Conservation (phyloP, 257 asterid species). For the Solanum lycopersicoides region DNA sequence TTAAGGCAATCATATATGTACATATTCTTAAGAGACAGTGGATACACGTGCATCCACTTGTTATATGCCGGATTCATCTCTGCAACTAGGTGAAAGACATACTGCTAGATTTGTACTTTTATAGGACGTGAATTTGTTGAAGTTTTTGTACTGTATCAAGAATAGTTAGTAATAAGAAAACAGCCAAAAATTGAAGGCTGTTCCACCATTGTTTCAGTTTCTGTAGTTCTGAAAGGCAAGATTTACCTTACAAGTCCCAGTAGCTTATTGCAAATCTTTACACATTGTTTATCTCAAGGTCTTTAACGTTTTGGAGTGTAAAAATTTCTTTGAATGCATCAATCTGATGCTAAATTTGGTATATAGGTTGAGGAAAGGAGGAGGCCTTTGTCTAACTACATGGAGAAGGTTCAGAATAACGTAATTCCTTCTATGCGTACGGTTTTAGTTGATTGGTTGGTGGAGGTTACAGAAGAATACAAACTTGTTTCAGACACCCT, state of each 20-base stretch:
- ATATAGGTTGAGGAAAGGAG: slow-evolving; percentile 54
- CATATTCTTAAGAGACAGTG: not conserved
- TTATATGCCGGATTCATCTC: not conserved
- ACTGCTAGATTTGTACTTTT: not conserved
- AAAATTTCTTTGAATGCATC: not conserved
- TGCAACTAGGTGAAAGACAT: not conserved
- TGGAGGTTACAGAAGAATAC: slow-evolving; percentile 81
- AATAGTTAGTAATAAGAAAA: not conserved
- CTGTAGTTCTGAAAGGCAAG: not conserved
- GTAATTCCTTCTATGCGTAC: slow-evolving; percentile 59
- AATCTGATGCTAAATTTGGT: slow-evolving; percentile 12
- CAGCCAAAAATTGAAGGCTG: not conserved
- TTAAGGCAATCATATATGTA: not conserved
- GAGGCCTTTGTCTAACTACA: slow-evolving; percentile 64
- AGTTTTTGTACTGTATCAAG: not conserved
- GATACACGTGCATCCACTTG: not conserved
- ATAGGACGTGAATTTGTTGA: not conserved
- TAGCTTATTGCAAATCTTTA: not conserved
- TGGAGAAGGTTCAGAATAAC: slow-evolving; percentile 65
- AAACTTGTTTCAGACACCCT: slow-evolving; percentile 69
- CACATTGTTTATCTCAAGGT: not conserved
- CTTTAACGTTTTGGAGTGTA: not conserved
- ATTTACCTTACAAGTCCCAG: not conserved
- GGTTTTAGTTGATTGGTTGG: slow-evolving; percentile 79
- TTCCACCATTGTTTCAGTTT: not conserved